Evolutionary conservation across 257 asterid genomes (phyloP), one percentile per base, ranked within the genome.

Genomic region (Linderniella brevidens): DNA sequence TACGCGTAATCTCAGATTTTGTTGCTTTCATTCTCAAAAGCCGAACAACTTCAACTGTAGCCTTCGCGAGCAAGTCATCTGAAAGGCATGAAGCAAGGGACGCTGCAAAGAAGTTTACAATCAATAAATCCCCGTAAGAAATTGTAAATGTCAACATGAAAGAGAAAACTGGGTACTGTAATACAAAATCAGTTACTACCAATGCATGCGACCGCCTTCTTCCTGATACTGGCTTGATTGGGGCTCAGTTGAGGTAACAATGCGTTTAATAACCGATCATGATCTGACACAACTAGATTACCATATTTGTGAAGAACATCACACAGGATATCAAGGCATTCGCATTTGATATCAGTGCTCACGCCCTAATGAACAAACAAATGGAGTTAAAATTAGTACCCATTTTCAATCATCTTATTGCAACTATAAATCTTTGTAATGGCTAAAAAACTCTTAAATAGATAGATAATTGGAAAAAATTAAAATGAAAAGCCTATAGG

Each of bases 231-330:
- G 64, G 96, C 96, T 63, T 86, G 99, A 75, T 85, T 85, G 70
- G 72, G 64, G 64, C 75, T 79, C 72, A 90, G 57, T 65, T 75
- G 82, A 55, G 99, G 99, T 48, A 90, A 58, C 60, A 90, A 58
- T 49, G 96, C 90, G 56, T 57, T 50, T 66, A 85, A 57, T 54
- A 90, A 68, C n/a, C 62, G 61, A 64, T 82, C 99, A 45, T 90
- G 99, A 64, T 82, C 88, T 14, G 93, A 58, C 53, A 74, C 71
- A 87, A 85, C 74, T 65, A 85, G 69, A 70, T 70, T 90, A 60
- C 99, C 99, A 36, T 79, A 85, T 64, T 85, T 90, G 75, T 85
- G 99, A 66, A 85, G 96, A 71, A 81, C 88, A 58, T 85, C 96
- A 72, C 93, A 82, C 41, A 82, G 65, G 57, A 90, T 90, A 62